Evolutionary conservation across 371 early-diverging fungal species (phyloP).

Genomic region (Mortierella polycephala): DNA sequence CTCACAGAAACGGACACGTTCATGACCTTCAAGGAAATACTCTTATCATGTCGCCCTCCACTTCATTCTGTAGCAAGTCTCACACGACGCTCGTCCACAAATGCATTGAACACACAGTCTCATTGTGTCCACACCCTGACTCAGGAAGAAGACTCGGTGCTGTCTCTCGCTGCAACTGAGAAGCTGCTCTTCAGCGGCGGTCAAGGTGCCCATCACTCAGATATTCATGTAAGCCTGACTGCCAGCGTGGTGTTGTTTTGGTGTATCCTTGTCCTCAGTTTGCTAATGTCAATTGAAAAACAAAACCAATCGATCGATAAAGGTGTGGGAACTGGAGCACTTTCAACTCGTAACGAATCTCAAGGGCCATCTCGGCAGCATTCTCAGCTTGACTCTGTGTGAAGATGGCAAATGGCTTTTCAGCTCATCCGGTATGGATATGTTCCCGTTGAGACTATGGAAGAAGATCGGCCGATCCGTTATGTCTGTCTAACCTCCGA

Average conservation of each 20-base stretch:
- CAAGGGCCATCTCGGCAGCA: constrained; percentile 76
- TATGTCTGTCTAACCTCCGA: not conserved
- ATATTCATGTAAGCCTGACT: constrained; percentile 43
- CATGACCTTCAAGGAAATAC: no score
- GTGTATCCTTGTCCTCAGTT: not conserved
- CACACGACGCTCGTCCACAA: constrained; percentile 41
- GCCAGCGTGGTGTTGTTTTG: no score
- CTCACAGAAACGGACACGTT: no score
- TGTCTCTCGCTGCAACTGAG: constrained; percentile 71
- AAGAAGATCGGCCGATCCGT: not conserved
- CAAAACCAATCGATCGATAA: not conserved
- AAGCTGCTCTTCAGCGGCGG: constrained; percentile 77
- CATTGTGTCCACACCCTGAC: constrained; percentile 64
- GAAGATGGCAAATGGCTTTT: constrained; percentile 67
- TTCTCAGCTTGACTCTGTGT: constrained; percentile 71
- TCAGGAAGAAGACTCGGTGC: constrained; percentile 73
- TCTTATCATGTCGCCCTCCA: not conserved
- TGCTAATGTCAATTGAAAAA: not conserved
- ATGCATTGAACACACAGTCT: constrained; percentile 1
- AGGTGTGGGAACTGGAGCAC: constrained; percentile 80
- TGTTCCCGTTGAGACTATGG: not conserved
- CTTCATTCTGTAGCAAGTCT: constrained; percentile 27
- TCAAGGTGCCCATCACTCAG: constrained; percentile 64
- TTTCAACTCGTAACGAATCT: constrained; percentile 69
- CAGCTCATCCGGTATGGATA: constrained; percentile 72